These are phyloP conservation scores for Erythrobasidium yunnanense DNA, from an alignment of 768 basidiomycete genomes.

Conservation along the genomic window DNA sequence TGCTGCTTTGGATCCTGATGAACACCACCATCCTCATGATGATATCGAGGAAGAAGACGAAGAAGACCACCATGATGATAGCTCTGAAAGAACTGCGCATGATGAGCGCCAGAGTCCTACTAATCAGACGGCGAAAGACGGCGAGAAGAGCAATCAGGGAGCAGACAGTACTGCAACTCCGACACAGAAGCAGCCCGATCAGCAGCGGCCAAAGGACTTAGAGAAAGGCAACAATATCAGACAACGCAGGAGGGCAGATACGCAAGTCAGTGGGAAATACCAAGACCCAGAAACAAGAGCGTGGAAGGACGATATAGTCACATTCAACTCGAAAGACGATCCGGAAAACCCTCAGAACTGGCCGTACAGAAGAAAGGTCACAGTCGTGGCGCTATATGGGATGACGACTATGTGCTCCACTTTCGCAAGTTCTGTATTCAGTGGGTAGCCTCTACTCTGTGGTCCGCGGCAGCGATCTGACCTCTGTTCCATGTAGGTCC, in stretches of 20 bases:
- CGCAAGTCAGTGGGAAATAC: not conserved
- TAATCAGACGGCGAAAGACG: too few species aligned
- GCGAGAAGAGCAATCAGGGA: not conserved
- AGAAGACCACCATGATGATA: not conserved
- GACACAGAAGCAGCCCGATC: not conserved
- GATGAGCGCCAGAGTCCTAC: not conserved
- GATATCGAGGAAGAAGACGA: not conserved
- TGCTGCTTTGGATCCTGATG: not conserved
- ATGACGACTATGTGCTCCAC: conserved; percentile 41
- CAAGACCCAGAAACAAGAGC: conserved; percentile 18
- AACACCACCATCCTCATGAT: not conserved
- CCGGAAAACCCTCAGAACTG: conserved; percentile 41
- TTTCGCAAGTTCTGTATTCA: conserved; percentile 40
- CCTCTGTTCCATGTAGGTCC: too few species aligned
- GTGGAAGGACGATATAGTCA: conserved; percentile 28
- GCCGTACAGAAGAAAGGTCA: conserved; percentile 31
- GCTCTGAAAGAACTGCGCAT: not conserved
- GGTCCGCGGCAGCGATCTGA: too few species aligned
- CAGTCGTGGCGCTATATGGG: conserved; percentile 38
- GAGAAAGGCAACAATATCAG: not conserved
- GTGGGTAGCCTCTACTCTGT: too few species aligned
- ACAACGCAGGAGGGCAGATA: not conserved
- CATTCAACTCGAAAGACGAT: conserved; percentile 31
- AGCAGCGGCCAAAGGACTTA: not conserved
- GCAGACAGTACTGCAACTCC: not conserved